Percentiles rank a stretch among this genome's conserved stretches.
These are phyloP conservation scores for Acanthamoeba pearcei DNA, from an alignment of 208 protist species.

Conservation along the genomic window DNA sequence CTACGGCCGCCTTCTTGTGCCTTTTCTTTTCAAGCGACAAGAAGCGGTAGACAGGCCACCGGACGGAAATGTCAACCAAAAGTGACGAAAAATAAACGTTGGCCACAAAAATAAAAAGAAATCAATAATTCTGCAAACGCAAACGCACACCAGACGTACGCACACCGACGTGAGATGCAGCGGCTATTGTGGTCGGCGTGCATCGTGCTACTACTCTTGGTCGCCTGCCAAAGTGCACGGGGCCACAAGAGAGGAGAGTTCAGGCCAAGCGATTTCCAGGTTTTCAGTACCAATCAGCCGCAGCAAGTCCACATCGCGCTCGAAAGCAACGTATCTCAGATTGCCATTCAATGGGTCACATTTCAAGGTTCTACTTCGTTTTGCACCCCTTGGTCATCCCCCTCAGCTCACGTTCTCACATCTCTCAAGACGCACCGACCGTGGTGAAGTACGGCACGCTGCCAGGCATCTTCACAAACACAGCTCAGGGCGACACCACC, in stretches of 20 bases:
- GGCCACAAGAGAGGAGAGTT: neutral
- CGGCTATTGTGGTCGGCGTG: neutral
- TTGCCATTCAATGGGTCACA: slow-evolving; percentile 57
- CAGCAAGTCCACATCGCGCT: slow-evolving; percentile 47
- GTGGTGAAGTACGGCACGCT: slow-evolving; percentile 8
- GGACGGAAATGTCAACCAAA: no score
- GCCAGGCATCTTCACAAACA: neutral
- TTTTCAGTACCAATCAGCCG: neutral
- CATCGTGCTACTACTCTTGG: neutral
- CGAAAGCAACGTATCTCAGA: neutral
- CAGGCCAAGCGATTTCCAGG: neutral
- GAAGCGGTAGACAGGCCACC: no score
- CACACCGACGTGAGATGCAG: neutral
- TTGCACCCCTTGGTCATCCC: no score
- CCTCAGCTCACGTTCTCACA: no score
- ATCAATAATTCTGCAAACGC: accelerated
- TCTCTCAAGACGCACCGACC: neutral
- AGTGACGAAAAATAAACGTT: no score
- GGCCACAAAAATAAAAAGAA: no score
- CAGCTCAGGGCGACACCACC: neutral
- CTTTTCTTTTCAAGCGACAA: no score
- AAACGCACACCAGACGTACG: no score
- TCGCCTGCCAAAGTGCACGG: neutral
- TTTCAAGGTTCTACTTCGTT: neutral
- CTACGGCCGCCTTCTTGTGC: no score